Evolutionary conservation across 129 eudicot genomes (phyloP).

Genomic region (Scalesia atractyloides): DNA sequence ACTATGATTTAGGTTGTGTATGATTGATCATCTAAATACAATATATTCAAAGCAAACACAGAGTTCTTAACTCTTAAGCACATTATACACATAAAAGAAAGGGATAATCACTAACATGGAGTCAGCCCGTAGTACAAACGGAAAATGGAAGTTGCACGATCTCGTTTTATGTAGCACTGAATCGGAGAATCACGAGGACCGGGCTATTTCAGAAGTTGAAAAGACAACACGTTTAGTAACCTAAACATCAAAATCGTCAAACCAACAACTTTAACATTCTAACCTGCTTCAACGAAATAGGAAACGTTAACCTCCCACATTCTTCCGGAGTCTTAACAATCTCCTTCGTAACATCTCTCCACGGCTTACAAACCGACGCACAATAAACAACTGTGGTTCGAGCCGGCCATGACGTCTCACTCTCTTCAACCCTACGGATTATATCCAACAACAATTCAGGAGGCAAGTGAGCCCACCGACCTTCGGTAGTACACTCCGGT

Average conservation of each 20-base stretch:
- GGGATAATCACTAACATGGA: constrained; percentile 68
- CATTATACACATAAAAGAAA: background rate
- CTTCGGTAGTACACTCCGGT: constrained; percentile 49
- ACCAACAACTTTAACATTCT: background rate
- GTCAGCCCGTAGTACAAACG: constrained; percentile 77
- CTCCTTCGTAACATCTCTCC: constrained; percentile 96
- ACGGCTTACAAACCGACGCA: constrained; percentile 92
- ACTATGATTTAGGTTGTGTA: background rate
- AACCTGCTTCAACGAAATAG: constrained; percentile 84
- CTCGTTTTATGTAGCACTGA: constrained; percentile 91
- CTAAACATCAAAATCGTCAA: background rate
- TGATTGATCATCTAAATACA: background rate
- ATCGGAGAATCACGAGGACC: constrained; percentile 93
- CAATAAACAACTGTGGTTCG: constrained; percentile 73
- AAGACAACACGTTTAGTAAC: background rate
- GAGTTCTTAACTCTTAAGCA: background rate
- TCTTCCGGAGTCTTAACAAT: constrained; percentile 91
- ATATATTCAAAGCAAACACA: background rate
- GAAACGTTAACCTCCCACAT: constrained; percentile 56
- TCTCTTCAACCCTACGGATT: constrained; percentile 79
- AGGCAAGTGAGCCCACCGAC: constrained; percentile 92
- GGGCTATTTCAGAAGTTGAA: constrained; percentile 47
- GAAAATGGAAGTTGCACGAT: constrained; percentile 74
- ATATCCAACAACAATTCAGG: constrained; percentile 93
- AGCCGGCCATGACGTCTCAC: constrained; percentile 88